These are phyloP conservation scores for Cordyceps fumosorosea DNA, from an alignment of 2,329 filamentous ascomycete species.

Conservation along the genomic window DNA sequence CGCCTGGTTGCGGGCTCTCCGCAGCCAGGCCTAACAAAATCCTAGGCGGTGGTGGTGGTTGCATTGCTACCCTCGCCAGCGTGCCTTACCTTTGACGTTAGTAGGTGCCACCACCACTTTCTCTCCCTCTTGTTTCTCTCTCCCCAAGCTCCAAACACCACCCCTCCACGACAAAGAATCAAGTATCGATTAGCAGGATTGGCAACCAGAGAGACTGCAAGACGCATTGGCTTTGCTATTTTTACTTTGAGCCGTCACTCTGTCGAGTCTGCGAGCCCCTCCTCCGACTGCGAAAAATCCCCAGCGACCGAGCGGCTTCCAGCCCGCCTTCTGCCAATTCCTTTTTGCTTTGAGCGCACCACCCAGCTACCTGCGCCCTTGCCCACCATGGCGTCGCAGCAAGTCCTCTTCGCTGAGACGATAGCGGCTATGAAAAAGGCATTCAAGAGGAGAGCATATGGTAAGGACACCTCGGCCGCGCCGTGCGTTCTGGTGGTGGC, in stretches of 20 bases:
- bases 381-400: constrained; percentile 42
- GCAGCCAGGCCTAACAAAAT: neutral
- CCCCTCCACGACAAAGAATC: neutral
- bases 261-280: neutral
- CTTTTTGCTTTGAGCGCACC: neutral
- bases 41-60: neutral
- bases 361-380: neutral
- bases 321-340: neutral
- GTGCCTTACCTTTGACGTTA: neutral
- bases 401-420: constrained; percentile 58
- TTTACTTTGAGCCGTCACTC: neutral
- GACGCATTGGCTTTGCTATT: neutral
- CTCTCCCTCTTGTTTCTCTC: neutral
- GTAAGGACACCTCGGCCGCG: constrained; percentile 29
- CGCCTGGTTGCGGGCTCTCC: neutral
- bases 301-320: neutral
- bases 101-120: neutral
- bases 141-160: neutral
- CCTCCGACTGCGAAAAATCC: neutral
- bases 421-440: constrained; percentile 63
- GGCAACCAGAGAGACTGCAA: neutral
- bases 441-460: constrained; percentile 56
- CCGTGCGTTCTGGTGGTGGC: neutral
- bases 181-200: neutral
- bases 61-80: neutral